A percentile compares a stretch with the other conserved stretches of the same genome.
These are phyloP conservation scores for Eucalyptus curtisii DNA, from an alignment of 345 rosid species.

Conservation along the genomic window DNA sequence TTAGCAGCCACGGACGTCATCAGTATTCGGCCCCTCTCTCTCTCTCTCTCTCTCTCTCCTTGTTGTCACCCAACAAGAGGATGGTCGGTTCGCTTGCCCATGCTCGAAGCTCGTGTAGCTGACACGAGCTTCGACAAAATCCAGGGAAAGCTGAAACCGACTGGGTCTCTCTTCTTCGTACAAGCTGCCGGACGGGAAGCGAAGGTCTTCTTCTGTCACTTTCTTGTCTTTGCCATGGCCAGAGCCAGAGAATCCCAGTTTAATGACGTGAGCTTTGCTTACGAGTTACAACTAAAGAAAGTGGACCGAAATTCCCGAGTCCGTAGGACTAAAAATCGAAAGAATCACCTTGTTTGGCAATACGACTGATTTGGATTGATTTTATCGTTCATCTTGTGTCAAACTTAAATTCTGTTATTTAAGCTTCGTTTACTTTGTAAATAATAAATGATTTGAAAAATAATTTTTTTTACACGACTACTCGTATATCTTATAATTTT, in stretches of 20 bases:
- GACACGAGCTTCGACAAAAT: background rate
- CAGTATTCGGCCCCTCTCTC: background rate
- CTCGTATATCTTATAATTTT: too few relatives aligned
- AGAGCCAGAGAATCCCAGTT: background rate
- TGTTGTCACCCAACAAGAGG: constrained; percentile 17
- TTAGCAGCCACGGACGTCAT: background rate
- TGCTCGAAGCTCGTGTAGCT: background rate
- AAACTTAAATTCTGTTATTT: background rate
- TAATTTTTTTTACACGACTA: accelerated
- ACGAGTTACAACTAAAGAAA: background rate
- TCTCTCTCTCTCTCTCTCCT: constrained; percentile 8
- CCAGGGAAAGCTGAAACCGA: background rate
- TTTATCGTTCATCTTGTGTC: too few relatives aligned
- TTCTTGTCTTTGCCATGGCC: background rate
- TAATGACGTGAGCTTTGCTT: background rate
- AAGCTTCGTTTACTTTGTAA: background rate
- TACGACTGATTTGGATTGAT: background rate
- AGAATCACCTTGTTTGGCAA: background rate
- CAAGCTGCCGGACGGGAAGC: background rate
- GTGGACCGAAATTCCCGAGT: background rate
- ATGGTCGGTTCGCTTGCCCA: background rate
- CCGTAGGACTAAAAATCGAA: background rate
- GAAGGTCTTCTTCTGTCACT: background rate
- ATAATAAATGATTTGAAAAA: too few relatives aligned
- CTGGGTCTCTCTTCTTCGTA: background rate